These are phyloP conservation scores for Dactylella cylindrospora DNA, from an alignment of 2,329 filamentous ascomycete species.

Conservation along the genomic window DNA sequence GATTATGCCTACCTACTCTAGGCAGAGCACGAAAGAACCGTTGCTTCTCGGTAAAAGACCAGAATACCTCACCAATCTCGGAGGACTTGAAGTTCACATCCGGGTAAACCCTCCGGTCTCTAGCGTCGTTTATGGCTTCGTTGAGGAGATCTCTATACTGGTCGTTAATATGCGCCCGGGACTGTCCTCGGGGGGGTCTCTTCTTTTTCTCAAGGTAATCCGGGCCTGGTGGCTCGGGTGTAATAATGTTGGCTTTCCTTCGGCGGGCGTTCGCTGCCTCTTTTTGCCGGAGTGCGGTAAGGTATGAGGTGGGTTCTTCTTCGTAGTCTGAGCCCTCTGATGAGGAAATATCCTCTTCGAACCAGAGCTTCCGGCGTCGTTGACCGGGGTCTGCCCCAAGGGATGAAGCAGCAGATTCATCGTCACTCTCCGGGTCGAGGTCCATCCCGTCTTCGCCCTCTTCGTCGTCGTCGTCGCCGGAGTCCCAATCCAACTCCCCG, in stretches of 20 bases:
- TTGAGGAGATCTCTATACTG: constrained; percentile 40
- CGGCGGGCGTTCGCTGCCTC: constrained; percentile 25
- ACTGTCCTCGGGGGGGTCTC: constrained; percentile 9
- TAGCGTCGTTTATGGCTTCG: constrained; percentile 30
- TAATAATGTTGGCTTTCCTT: constrained; percentile 3
- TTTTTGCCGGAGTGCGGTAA: constrained; percentile 20
- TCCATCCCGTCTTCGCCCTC: not conserved
- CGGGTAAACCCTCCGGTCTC: constrained; percentile 31
- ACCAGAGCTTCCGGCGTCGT: too few relatives aligned
- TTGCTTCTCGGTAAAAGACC: constrained; percentile 26
- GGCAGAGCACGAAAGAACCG: constrained; percentile 36
- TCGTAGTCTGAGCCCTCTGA: constrained; percentile 18
- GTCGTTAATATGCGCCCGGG: constrained; percentile 18
- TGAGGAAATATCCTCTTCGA: not conserved
- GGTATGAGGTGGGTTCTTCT: constrained; percentile 23
- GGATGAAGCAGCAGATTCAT: too few relatives aligned
- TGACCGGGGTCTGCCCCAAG: too few relatives aligned
- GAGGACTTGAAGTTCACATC: constrained; percentile 9
- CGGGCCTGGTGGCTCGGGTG: not conserved
- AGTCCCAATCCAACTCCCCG: constrained; percentile 12
- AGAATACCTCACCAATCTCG: constrained; percentile 10
- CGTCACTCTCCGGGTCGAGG: too few relatives aligned
- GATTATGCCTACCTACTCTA: constrained; percentile 25
- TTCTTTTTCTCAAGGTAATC: not conserved
- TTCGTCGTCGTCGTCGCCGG: not conserved